Conservation (phyloP, 2,329 filamentous ascomycete genomes). For the Ascochyta viciae-villosae region DNA sequence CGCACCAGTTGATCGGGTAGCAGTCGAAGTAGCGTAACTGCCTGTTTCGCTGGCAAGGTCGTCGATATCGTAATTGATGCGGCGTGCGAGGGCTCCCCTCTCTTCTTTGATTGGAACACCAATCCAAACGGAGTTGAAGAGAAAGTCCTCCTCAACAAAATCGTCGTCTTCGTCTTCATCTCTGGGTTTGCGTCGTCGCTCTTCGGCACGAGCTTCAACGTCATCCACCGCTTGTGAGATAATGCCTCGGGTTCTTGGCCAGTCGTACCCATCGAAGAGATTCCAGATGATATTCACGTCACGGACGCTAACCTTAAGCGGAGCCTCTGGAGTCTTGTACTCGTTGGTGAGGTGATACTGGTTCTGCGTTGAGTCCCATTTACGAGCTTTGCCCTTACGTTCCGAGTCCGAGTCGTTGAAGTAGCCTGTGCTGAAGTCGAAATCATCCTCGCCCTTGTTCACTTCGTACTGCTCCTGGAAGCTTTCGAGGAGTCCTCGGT, state of each 20-base stretch:
- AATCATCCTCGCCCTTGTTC: constrained; percentile 64
- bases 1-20: constrained; percentile 44
- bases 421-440: constrained; percentile 79
- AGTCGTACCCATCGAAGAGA: constrained; percentile 96
- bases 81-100: constrained; percentile 78
- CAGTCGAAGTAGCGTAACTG: constrained; percentile 75
- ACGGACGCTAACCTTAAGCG: constrained; percentile 78
- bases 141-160: constrained; percentile 87
- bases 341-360: constrained; percentile 73
- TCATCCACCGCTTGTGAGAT: constrained; percentile 89
- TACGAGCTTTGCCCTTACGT: constrained; percentile 71
- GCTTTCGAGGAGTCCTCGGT: constrained; percentile 54
- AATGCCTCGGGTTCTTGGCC: constrained; percentile 83
- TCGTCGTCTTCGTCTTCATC: constrained; percentile 66
- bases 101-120: constrained; percentile 87
- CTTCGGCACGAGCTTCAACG: constrained; percentile 81
- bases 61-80: constrained; percentile 88
- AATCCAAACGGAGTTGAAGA: constrained; percentile 99
- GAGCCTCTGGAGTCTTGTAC: constrained; percentile 68
- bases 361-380: constrained; percentile 81
- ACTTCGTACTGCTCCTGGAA: constrained; percentile 63
- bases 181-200: constrained; percentile 68
- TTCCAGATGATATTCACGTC: constrained; percentile 98
- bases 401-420: constrained; percentile 68
- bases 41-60: constrained; percentile 88